Conservation (phyloP, 257 asterid species). For the Nicotiana sylvestris region DNA sequence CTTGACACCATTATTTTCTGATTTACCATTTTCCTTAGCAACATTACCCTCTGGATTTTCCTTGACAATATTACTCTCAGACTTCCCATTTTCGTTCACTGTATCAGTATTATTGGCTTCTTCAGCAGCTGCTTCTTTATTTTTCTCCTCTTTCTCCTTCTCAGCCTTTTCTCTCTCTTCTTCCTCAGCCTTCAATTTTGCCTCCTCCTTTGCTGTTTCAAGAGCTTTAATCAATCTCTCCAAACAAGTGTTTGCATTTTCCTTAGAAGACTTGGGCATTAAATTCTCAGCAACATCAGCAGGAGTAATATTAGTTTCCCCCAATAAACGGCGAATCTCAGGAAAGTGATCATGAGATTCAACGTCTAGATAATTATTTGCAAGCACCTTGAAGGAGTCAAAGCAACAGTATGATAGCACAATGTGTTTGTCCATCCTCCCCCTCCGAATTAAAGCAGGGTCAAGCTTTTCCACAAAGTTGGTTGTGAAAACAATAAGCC, state of each 20-base stretch:
- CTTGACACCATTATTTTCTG: too few relatives aligned
- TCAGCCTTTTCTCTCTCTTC: background rate
- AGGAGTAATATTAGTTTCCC: background rate
- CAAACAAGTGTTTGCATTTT: background rate
- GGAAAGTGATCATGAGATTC: background rate
- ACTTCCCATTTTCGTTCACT: background rate
- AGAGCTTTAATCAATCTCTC: constrained; percentile 8
- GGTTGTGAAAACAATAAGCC: background rate
- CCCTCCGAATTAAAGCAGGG: constrained; percentile 2
- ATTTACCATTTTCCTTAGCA: background rate
- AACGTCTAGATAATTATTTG: background rate
- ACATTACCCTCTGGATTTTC: background rate
- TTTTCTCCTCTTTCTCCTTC: background rate
- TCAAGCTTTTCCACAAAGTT: constrained; percentile 2
- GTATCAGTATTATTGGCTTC: background rate
- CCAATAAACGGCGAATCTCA: background rate
- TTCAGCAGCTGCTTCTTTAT: background rate
- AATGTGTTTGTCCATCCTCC: constrained; percentile 2
- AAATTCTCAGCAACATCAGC: constrained; percentile 11
- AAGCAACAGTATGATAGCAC: background rate
- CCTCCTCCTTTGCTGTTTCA: background rate
- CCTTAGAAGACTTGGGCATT: constrained; percentile 6
- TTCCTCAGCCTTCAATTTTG: background rate
- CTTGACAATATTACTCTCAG: background rate
- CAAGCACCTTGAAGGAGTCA: constrained; percentile 1